Evolutionary conservation across 2,329 filamentous ascomycete genomes (phyloP).

Genomic region (Talaromyces pinophilus): DNA sequence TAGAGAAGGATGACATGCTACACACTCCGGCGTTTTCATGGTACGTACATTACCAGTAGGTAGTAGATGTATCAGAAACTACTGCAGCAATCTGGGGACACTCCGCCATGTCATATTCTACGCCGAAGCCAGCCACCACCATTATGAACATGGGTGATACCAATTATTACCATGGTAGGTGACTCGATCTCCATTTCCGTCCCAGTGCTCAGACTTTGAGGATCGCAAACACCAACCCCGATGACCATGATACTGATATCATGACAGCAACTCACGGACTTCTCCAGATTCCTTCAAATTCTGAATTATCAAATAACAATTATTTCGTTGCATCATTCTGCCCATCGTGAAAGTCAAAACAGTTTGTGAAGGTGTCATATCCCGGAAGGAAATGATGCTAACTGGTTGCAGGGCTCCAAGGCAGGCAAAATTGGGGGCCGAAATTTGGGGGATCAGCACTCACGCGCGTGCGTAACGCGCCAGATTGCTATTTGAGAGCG

Average conservation of each 20-base stretch:
- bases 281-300: neutral
- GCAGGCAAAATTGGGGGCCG: constrained; percentile 4
- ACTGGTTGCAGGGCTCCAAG: neutral
- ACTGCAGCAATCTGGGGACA: neutral
- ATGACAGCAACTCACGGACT: neutral
- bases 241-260: neutral
- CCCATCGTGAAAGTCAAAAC: neutral
- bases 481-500: neutral
- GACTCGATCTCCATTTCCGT: neutral
- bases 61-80: neutral
- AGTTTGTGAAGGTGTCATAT: neutral
- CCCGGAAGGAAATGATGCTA: neutral
- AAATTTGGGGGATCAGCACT: constrained; percentile 1
- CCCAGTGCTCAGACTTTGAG: neutral
- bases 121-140: neutral
- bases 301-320: too few relatives aligned
- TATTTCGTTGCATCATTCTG: neutral
- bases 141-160: neutral
- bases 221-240: neutral
- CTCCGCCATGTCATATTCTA: neutral
- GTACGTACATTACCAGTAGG: neutral
- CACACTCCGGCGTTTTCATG: neutral
- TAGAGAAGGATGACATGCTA: neutral
- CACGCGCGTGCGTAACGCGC: neutral
- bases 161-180: neutral